These are phyloP conservation scores for Pyrenophora teres DNA, from an alignment of 2,329 filamentous ascomycete genomes.

Conservation along the genomic window DNA sequence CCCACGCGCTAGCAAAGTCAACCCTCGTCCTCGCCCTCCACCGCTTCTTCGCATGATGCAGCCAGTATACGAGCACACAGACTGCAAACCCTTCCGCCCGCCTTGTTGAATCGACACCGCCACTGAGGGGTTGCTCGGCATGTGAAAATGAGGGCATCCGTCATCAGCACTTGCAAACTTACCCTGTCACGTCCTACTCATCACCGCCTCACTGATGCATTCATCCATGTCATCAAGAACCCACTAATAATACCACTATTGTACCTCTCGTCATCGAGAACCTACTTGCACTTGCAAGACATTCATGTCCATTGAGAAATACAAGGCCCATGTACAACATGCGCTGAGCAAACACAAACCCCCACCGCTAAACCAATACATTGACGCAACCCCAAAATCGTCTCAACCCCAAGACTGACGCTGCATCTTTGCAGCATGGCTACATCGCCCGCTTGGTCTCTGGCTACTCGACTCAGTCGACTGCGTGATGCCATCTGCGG, in stretches of 20 bases:
- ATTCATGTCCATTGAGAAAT: not conserved
- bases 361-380: constrained; percentile 2
- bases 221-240: not conserved
- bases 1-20: constrained; percentile 7
- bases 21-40: constrained; percentile 4
- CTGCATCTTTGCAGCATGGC: not conserved
- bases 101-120: constrained; percentile 9
- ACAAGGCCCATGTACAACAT: not conserved
- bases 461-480: not conserved
- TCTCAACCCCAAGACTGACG: constrained; percentile 10
- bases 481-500: constrained; percentile 3
- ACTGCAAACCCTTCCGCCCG: constrained; percentile 4
- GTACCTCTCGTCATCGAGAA: not conserved
- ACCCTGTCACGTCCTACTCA: no score
- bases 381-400: constrained; percentile 1
- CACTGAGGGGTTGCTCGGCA: not conserved
- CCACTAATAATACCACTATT: not conserved
- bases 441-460: constrained; percentile 6
- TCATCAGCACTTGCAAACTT: not conserved
- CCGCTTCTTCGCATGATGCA: constrained; percentile 8
- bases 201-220: not conserved
- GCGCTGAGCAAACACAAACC: constrained; percentile 1
- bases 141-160: not conserved
- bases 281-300: not conserved
- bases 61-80: not conserved